Conservation (phyloP, 345 rosid species). For the Aegle marmelos region DNA sequence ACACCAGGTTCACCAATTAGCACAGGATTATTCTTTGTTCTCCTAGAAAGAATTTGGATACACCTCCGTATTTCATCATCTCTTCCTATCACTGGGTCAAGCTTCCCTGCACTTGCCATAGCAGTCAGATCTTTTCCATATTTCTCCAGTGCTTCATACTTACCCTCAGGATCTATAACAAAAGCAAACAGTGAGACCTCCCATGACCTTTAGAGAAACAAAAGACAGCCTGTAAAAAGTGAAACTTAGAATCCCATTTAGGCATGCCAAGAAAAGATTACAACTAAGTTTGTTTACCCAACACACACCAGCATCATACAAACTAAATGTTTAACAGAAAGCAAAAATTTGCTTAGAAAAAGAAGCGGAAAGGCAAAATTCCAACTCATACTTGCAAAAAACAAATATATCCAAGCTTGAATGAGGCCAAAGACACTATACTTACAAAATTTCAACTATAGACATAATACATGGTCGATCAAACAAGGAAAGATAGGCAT, state of each 20-base stretch:
- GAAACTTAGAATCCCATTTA: neutral
- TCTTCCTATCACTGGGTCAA: conserved; percentile 97
- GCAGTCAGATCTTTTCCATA: conserved; percentile 98
- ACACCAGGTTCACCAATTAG: conserved; percentile 99
- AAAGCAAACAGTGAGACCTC: conserved; percentile 14
- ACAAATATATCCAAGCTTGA: neutral
- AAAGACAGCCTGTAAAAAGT: neutral
- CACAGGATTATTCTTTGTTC: conserved; percentile 98
- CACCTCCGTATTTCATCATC: conserved; percentile 99
- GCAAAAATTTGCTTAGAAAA: neutral
- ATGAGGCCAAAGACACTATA: neutral
- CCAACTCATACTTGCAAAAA: neutral
- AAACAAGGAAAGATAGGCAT: neutral
- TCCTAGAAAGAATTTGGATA: conserved; percentile 95
- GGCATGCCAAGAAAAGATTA: neutral
- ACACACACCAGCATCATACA: neutral
- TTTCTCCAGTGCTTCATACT: conserved; percentile 92
- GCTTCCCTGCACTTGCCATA: conserved; percentile 95
- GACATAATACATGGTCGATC: neutral
- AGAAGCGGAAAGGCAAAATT: neutral
- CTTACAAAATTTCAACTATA: neutral
- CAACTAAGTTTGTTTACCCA: neutral
- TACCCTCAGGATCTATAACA: conserved; percentile 89
- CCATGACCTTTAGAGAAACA: neutral
- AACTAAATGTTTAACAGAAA: neutral